Evolutionary conservation across 2,329 filamentous ascomycete species (phyloP).

Genomic region (Ceratocystis diversiconidia): DNA sequence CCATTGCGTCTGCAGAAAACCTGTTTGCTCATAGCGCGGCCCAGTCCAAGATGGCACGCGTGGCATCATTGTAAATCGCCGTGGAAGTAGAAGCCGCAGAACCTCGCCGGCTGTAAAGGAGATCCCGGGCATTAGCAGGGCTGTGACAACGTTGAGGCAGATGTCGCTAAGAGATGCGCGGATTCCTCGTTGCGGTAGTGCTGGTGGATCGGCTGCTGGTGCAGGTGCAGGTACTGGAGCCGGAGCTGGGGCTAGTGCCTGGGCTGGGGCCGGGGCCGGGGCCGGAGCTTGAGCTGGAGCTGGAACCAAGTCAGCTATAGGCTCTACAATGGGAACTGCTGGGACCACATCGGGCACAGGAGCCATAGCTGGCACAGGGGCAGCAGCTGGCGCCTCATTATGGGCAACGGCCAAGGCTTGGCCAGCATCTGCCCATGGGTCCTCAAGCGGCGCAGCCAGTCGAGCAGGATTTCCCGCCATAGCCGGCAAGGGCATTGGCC

Average conservation of each 20-base stretch:
- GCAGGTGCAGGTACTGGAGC: slow-evolving; percentile 19
- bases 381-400: not conserved
- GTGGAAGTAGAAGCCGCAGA: slow-evolving; percentile 53
- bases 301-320: not conserved
- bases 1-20: slow-evolving; percentile 72
- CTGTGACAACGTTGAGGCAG: slow-evolving; percentile 37
- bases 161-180: slow-evolving; percentile 29
- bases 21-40: slow-evolving; percentile 32
- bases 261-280: not conserved
- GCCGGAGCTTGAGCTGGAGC: slow-evolving; percentile 4
- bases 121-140: slow-evolving; percentile 66
- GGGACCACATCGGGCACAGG: too few relatives aligned
- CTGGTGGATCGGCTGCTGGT: slow-evolving; percentile 9
- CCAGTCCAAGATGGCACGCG: slow-evolving; percentile 15
- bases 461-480: not conserved
- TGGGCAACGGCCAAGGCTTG: not conserved
- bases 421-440: not conserved
- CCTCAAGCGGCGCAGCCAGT: not conserved
- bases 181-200: slow-evolving; percentile 23
- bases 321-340: not conserved
- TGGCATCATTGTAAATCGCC: slow-evolving; percentile 44
- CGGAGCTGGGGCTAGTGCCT: not conserved
- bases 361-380: not conserved
- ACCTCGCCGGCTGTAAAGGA: slow-evolving; percentile 66
- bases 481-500: not conserved